Evolutionary conservation across 768 basidiomycete genomes (phyloP).

Genomic region (Podaxis carcinomalis): DNA sequence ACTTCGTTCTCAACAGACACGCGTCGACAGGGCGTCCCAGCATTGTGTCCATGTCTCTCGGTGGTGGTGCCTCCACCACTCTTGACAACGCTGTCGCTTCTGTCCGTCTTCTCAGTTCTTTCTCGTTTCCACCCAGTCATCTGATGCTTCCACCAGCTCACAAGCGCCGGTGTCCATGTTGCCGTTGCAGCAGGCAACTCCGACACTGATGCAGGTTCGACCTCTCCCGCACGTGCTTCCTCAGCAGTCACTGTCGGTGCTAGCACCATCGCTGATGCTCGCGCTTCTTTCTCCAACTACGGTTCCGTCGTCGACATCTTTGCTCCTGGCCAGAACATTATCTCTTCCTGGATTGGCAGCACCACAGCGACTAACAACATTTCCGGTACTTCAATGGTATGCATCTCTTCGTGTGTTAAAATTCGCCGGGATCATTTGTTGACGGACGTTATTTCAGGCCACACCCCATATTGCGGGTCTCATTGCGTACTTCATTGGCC

Average conservation of each 20-base stretch:
- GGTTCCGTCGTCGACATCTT: conserved; percentile 31
- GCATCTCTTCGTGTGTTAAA: background rate
- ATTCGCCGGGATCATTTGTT: background rate
- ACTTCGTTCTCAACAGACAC: conserved; percentile 22
- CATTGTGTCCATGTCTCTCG: conserved; percentile 30
- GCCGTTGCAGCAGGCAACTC: conserved; percentile 28
- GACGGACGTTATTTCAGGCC: conserved; percentile 8
- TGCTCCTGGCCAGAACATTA: conserved; percentile 27
- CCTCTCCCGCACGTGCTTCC: conserved; percentile 28
- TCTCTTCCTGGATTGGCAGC: conserved; percentile 22
- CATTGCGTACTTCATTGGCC: conserved; percentile 30
- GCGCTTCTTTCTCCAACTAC: conserved; percentile 31
- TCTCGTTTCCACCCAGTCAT: background rate
- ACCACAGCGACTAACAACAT: conserved; percentile 21
- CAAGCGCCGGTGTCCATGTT: conserved; percentile 25
- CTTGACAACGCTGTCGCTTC: conserved; percentile 27
- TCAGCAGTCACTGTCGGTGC: conserved; percentile 31
- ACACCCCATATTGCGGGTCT: conserved; percentile 35
- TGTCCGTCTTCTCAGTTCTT: conserved; percentile 8
- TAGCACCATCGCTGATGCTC: conserved; percentile 24
- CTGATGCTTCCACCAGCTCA: conserved; percentile 17
- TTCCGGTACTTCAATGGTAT: conserved; percentile 25
- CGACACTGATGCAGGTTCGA: conserved; percentile 20
- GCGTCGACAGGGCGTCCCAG: conserved; percentile 19
- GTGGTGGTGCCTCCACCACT: conserved; percentile 20